Evolutionary conservation across 2,329 filamentous ascomycete genomes (phyloP).

Genomic region (Thermomyces lanuginosus): DNA sequence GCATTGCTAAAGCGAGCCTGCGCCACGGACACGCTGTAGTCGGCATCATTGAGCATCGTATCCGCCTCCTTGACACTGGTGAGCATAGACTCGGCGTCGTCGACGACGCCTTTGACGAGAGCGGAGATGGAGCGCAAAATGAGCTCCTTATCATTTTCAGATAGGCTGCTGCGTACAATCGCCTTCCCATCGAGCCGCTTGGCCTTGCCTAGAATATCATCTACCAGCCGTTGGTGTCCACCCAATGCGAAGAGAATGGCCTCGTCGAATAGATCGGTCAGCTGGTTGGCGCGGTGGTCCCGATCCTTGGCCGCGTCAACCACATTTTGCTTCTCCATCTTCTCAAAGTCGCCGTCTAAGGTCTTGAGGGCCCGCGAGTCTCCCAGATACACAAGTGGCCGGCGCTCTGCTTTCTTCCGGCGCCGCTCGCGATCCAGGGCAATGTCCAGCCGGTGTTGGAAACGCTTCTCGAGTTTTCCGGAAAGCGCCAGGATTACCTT

Average conservation of each 20-base stretch:
- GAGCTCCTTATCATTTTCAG: slow-evolving; percentile 20
- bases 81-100: slow-evolving; percentile 32
- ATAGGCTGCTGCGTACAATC: slow-evolving; percentile 17
- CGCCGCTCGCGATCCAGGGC: slow-evolving; percentile 38
- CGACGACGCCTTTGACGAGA: slow-evolving; percentile 24
- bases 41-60: slow-evolving; percentile 34
- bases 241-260: slow-evolving; percentile 35
- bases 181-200: slow-evolving; percentile 20
- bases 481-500: slow-evolving; percentile 31
- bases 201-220: slow-evolving; percentile 31
- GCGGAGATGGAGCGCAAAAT: slow-evolving; percentile 24
- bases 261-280: slow-evolving; percentile 37
- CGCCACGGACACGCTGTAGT: slow-evolving; percentile 38
- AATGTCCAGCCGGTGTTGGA: slow-evolving; percentile 34
- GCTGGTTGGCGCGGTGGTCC: slow-evolving; percentile 32
- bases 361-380: slow-evolving; percentile 35
- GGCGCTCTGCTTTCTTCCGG: slow-evolving; percentile 38
- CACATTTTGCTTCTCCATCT: slow-evolving; percentile 35
- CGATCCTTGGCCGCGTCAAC: slow-evolving; percentile 34
- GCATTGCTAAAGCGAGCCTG: slow-evolving; percentile 33
- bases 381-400: slow-evolving; percentile 35
- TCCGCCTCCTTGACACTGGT: slow-evolving; percentile 34
- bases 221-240: slow-evolving; percentile 35
- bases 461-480: slow-evolving; percentile 32
- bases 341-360: slow-evolving; percentile 33